phyloP scores from a whole-genome alignment of 768 basidiomycete genomes.

The Suillus paluster region DNA sequence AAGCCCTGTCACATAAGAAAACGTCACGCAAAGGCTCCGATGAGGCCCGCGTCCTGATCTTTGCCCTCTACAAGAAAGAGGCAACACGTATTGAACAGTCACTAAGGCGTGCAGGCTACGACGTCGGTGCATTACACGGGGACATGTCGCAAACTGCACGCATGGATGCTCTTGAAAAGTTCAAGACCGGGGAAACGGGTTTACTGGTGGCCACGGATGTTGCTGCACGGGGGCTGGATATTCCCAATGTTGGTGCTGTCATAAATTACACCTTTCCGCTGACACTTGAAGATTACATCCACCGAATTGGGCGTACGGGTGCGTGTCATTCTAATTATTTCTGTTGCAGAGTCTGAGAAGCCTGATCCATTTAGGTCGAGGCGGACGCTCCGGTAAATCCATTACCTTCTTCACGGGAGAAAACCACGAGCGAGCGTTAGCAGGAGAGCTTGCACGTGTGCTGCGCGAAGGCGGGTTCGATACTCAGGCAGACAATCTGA shows the following conservation, averaged over 20 bases:
- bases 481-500: slow-evolving; percentile 62
- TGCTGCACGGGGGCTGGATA: slow-evolving; percentile 95
- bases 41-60: slow-evolving; percentile 82
- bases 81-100: slow-evolving; percentile 87
- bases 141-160: slow-evolving; percentile 88
- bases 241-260: slow-evolving; percentile 92
- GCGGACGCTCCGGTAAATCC: slow-evolving; percentile 86
- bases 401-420: slow-evolving; percentile 98
- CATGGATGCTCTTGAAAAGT: slow-evolving; percentile 83
- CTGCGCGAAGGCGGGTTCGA: slow-evolving; percentile 87
- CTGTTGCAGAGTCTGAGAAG: not conserved
- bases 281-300: slow-evolving; percentile 92
- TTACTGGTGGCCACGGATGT: slow-evolving; percentile 97
- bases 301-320: slow-evolving; percentile 91
- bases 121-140: slow-evolving; percentile 85
- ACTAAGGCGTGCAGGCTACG: slow-evolving; percentile 74
- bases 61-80: slow-evolving; percentile 98
- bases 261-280: slow-evolving; percentile 98
- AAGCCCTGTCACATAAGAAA: slow-evolving; percentile 62
- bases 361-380: slow-evolving; percentile 65
- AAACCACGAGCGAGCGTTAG: slow-evolving; percentile 80
- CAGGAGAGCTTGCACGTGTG: slow-evolving; percentile 92
- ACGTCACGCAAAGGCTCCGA: slow-evolving; percentile 48
- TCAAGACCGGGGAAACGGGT: slow-evolving; percentile 80
- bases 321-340: slow-evolving; percentile 12